Evolutionary conservation across 2,329 filamentous ascomycete species (phyloP).

Genomic region (Aphanocladium album): DNA sequence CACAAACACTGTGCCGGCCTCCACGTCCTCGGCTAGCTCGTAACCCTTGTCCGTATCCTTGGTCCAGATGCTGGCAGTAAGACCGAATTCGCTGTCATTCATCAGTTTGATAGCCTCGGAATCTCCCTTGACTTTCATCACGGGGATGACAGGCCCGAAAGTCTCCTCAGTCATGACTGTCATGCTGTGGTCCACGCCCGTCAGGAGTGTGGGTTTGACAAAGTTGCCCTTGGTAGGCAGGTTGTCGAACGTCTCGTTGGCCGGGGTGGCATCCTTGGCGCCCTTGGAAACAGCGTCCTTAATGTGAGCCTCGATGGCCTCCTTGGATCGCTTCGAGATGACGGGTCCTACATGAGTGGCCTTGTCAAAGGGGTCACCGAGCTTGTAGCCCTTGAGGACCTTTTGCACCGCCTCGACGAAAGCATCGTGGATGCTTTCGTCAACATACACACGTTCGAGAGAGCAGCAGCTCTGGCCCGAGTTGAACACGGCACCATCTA

Average conservation of each 20-base stretch:
- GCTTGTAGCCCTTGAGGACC: conserved; percentile 73
- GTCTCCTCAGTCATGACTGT: conserved; percentile 89
- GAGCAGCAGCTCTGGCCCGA: conserved; percentile 98
- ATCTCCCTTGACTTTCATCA: conserved; percentile 80
- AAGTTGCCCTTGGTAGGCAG: conserved; percentile 79
- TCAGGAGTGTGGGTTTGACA: conserved; percentile 78
- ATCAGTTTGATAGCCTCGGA: conserved; percentile 77
- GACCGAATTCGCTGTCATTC: conserved; percentile 91
- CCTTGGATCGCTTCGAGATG: conserved; percentile 72
- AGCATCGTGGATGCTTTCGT: conserved; percentile 74
- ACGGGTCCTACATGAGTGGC: conserved; percentile 83
- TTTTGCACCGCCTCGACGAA: conserved; percentile 77
- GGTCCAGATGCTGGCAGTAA: conserved; percentile 97
- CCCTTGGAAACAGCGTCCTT: conserved; percentile 78
- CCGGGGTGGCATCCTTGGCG: conserved; percentile 77
- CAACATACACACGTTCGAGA: conserved; percentile 86
- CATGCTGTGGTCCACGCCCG: conserved; percentile 77
- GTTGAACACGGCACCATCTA: conserved; percentile 95
- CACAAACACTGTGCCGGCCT: conserved; percentile 93
- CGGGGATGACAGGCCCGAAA: conserved; percentile 86
- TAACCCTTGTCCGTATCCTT: conserved; percentile 75
- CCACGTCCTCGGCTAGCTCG: conserved; percentile 71
- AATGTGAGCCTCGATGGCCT: conserved; percentile 72
- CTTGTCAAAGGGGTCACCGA: conserved; percentile 82
- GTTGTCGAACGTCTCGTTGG: conserved; percentile 69